phyloP scores from a whole-genome alignment of 2,329 filamentous ascomycete species.

The Exophiala spinifera region DNA sequence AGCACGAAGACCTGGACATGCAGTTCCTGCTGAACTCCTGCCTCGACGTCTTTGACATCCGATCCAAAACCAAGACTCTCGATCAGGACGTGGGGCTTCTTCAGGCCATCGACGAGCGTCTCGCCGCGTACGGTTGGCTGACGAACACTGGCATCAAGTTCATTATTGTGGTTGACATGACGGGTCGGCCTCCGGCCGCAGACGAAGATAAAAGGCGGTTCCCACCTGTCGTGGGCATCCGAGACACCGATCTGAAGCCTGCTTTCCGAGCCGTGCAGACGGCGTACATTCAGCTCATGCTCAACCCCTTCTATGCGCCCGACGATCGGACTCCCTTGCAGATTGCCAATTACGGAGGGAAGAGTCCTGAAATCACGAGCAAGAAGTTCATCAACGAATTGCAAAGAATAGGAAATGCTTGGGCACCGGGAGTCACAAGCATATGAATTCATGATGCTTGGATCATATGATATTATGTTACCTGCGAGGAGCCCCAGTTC shows the following conservation, averaged over 20 bases:
- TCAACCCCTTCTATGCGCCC: conserved; percentile 93
- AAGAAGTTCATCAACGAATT: conserved; percentile 77
- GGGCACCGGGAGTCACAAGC: conserved; percentile 67
- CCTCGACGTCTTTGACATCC: conserved; percentile 89
- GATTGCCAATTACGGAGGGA: conserved; percentile 44
- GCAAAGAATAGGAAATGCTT: conserved; percentile 77
- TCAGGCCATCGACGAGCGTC: conserved; percentile 87
- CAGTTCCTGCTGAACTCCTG: conserved; percentile 86
- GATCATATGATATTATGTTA: neutral
- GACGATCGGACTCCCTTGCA: conserved; percentile 70
- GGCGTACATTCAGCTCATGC: conserved; percentile 82
- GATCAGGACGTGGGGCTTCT: conserved; percentile 88
- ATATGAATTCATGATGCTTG: conserved; percentile 18
- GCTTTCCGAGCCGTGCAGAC: conserved; percentile 89
- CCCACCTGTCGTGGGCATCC: conserved; percentile 60
- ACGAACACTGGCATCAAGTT: conserved; percentile 94
- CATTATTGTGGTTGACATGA: conserved; percentile 86
- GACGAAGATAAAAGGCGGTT: conserved; percentile 35
- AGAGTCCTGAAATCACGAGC: conserved; percentile 70
- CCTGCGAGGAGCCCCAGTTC: neutral
- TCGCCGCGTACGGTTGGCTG: conserved; percentile 92
- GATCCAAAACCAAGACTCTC: conserved; percentile 66
- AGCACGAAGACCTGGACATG: conserved; percentile 69
- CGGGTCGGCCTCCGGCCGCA: conserved; percentile 58
- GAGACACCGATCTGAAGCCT: conserved; percentile 83